These are phyloP conservation scores for Rauvolfia tetraphylla DNA, from an alignment of 257 asterid genomes.

Conservation along the genomic window DNA sequence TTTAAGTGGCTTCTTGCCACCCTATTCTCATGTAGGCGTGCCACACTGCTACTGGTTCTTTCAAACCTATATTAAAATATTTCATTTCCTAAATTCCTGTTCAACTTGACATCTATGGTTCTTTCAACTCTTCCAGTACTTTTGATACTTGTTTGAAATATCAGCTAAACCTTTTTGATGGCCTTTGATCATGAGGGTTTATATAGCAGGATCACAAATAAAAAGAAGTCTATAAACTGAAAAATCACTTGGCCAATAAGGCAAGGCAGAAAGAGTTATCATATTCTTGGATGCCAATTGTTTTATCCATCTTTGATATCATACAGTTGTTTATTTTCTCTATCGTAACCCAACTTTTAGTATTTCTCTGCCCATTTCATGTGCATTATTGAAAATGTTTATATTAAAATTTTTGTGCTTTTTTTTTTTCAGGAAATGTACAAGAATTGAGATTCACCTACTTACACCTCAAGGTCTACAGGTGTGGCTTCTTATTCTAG, in stretches of 20 bases:
- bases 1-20: background rate
- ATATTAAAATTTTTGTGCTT: background rate
- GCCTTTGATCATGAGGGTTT: background rate
- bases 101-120: background rate
- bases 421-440: conserved; percentile 63
- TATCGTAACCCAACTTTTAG: background rate
- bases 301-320: background rate
- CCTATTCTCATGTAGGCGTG: background rate
- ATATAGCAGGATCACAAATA: too few relatives aligned
- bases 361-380: background rate
- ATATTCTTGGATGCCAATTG: background rate
- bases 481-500: conserved; percentile 36
- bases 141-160: background rate
- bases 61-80: background rate
- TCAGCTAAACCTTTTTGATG: background rate
- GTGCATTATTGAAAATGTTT: conserved; percentile 7
- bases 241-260: background rate
- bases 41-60: too few relatives aligned
- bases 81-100: background rate
- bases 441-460: conserved; percentile 84
- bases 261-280: background rate
- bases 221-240: background rate
- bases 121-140: background rate
- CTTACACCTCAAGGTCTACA: conserved; percentile 89
- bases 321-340: background rate